These are phyloP conservation scores for Debaryomyces prosopidis DNA, from an alignment of 805 yeast genomes.

Conservation along the genomic window DNA sequence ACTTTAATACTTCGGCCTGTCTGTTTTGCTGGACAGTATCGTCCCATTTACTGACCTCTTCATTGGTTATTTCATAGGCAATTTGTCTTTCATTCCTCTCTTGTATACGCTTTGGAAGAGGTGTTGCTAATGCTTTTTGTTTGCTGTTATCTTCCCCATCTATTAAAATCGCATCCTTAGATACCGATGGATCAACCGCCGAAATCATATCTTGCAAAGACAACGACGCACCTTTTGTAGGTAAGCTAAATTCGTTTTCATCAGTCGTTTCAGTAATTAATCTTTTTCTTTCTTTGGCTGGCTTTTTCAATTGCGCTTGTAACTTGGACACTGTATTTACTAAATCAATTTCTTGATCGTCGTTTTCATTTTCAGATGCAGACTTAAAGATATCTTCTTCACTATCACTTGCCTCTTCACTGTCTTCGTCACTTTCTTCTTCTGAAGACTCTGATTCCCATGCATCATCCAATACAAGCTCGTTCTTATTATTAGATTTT, in stretches of 20 bases:
- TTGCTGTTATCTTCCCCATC: slow-evolving; percentile 33
- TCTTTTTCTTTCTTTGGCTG: slow-evolving; percentile 40
- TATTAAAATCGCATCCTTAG: slow-evolving; percentile 51
- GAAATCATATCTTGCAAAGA: slow-evolving; percentile 76
- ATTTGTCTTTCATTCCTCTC: slow-evolving; percentile 83
- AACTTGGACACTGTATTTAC: slow-evolving; percentile 45
- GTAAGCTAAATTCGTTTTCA: slow-evolving; percentile 72
- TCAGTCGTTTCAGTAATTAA: slow-evolving; percentile 54
- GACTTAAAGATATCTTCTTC: slow-evolving; percentile 29
- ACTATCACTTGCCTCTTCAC: slow-evolving; percentile 23
- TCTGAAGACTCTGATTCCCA: slow-evolving; percentile 28
- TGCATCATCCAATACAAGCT: slow-evolving; percentile 27
- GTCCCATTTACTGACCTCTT: slow-evolving; percentile 86
- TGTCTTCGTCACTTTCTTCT: slow-evolving; percentile 18
- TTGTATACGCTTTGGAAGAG: slow-evolving; percentile 84
- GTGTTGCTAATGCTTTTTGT: slow-evolving; percentile 63
- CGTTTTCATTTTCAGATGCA: slow-evolving; percentile 33
- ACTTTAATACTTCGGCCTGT: slow-evolving; percentile 79
- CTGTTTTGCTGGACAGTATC: slow-evolving; percentile 78
- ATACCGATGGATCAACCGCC: slow-evolving; percentile 52
- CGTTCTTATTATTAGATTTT: slow-evolving; percentile 16
- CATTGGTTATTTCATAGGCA: slow-evolving; percentile 86
- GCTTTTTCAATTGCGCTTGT: slow-evolving; percentile 35
- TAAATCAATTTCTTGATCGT: slow-evolving; percentile 55
- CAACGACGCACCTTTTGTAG: slow-evolving; percentile 58